Conservation (phyloP, 305 asterid genomes). For the Fraxinus floribunda region DNA sequence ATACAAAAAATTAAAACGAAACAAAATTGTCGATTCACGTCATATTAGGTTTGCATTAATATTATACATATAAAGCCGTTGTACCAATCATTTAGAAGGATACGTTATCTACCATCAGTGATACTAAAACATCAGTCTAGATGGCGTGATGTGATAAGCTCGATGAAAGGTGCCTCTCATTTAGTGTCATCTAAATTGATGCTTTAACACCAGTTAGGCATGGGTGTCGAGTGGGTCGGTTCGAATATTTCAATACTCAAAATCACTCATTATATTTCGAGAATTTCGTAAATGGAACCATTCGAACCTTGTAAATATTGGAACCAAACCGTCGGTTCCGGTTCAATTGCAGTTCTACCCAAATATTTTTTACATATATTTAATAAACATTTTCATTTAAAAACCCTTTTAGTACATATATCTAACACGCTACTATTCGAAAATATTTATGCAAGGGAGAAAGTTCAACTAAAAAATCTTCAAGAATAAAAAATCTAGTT, state of each 20-base stretch:
- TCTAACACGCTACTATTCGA: background rate
- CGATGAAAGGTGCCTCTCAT: no score
- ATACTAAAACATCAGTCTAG: no score
- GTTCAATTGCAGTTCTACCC: background rate
- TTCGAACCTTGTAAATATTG: background rate
- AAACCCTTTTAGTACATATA: background rate
- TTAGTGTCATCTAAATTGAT: no score
- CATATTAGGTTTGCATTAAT: background rate
- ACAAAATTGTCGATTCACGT: background rate
- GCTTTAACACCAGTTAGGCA: background rate
- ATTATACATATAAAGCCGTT: background rate
- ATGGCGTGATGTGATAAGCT: no score
- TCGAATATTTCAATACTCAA: background rate
- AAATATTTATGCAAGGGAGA: background rate
- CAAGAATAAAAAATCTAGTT: background rate
- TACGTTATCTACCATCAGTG: no score
- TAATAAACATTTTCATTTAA: background rate
- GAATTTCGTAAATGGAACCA: background rate
- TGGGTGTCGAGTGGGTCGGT: background rate
- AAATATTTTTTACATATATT: no score
- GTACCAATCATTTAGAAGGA: background rate
- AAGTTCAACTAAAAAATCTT: background rate
- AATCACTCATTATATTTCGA: no score
- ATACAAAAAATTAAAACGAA: background rate
- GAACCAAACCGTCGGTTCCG: background rate